A percentile compares a stretch with the other conserved stretches of the same genome.
Evolutionary conservation across 352 stramenopile species (phyloP).

Genomic region (Phytopythium boreale): DNA sequence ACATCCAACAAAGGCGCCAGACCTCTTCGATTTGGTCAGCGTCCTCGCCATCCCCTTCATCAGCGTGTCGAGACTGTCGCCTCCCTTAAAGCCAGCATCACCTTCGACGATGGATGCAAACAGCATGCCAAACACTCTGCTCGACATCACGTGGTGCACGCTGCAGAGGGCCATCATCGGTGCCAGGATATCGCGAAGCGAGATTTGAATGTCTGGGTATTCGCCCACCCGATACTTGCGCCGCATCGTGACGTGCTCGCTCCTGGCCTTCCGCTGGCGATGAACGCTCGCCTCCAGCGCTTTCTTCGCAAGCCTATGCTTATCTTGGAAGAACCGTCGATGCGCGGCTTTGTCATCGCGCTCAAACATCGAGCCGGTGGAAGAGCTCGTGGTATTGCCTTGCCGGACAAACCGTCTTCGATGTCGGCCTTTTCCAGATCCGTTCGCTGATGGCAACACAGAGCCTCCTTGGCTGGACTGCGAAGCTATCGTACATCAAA

Average conservation of each 20-base stretch:
- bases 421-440: not conserved
- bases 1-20: conserved; percentile 23
- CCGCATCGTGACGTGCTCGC: conserved; percentile 57
- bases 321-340: conserved; percentile 63
- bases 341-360: conserved; percentile 22
- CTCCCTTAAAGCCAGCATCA: conserved; percentile 25
- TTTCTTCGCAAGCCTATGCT: conserved; percentile 50
- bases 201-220: conserved; percentile 82
- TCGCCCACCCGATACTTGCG: conserved; percentile 69
- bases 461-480: not conserved
- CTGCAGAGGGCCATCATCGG: conserved; percentile 65
- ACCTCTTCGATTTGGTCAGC: conserved; percentile 7
- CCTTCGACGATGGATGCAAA: conserved; percentile 40
- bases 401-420: not conserved
- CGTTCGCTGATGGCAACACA: not conserved
- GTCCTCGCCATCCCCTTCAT: not conserved
- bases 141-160: conserved; percentile 41
- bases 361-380: not conserved
- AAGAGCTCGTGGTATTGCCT: not conserved
- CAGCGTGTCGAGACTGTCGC: conserved; percentile 7
- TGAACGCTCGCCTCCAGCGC: conserved; percentile 49
- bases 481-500: not conserved
- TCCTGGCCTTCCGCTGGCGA: conserved; percentile 40
- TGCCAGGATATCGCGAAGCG: conserved; percentile 56
- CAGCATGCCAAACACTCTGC: conserved; percentile 35